phyloP scores from a whole-genome alignment of 2,329 filamentous ascomycete genomes.

The Monosporascus sp. region DNA sequence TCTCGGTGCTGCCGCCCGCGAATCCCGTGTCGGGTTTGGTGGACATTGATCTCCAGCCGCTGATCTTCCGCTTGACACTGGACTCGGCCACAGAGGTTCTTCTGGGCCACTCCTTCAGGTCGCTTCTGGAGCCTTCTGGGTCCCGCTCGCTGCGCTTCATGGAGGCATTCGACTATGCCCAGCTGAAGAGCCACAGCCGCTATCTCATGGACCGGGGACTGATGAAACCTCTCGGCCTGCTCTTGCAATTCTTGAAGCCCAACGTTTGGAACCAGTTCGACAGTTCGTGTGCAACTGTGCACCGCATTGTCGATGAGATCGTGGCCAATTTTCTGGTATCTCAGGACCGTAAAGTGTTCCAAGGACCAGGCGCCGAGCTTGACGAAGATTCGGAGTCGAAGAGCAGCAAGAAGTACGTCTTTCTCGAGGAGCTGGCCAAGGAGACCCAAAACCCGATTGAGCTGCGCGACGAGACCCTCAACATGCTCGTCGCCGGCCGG shows the following conservation, averaged over 20 bases:
- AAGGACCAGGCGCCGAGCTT: too few relatives aligned
- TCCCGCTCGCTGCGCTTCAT: background rate
- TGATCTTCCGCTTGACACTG: constrained; percentile 4
- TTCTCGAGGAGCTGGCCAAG: constrained; percentile 44
- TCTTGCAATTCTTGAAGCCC: background rate
- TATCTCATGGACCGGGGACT: background rate
- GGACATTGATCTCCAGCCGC: constrained; percentile 4
- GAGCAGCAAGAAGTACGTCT: too few relatives aligned
- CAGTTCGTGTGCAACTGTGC: constrained; percentile 1
- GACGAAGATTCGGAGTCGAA: too few relatives aligned
- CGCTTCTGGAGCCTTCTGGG: background rate
- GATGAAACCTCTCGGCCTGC: background rate
- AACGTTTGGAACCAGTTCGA: constrained; percentile 1
- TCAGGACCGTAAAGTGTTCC: too few relatives aligned
- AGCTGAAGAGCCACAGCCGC: background rate
- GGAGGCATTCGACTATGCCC: constrained; percentile 6
- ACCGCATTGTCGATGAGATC: constrained; percentile 1
- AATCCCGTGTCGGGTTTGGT: background rate
- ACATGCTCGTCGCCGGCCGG: constrained; percentile 43
- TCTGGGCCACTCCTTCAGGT: constrained; percentile 1
- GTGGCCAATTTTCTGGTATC: background rate
- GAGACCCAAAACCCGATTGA: constrained; percentile 35
- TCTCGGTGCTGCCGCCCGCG: constrained; percentile 1
- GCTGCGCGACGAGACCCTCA: constrained; percentile 40
- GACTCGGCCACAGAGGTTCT: constrained; percentile 3